A percentile compares a stretch with the other conserved stretches of the same genome.
Conservation (phyloP, 192 early-diverging fungal species). For the Dissophora ornata region DNA sequence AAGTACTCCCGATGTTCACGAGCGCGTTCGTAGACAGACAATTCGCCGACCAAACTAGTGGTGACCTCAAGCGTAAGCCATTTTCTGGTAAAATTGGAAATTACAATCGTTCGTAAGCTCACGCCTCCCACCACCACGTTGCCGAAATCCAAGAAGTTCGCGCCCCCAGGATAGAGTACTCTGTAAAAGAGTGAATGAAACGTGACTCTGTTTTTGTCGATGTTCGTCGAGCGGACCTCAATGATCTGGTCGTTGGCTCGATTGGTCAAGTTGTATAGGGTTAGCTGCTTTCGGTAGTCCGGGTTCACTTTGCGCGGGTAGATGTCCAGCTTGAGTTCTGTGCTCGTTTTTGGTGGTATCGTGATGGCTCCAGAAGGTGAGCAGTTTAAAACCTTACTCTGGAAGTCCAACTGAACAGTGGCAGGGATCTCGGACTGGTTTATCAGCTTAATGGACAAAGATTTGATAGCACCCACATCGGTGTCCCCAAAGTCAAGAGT, state of each 20-base stretch:
- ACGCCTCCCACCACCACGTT: constrained; percentile 85
- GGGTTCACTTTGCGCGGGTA: constrained; percentile 98
- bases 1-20: constrained; percentile 30
- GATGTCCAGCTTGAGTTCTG: constrained; percentile 89
- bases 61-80: constrained; percentile 59
- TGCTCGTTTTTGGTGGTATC: constrained; percentile 82
- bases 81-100: constrained; percentile 84
- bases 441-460: constrained; percentile 79
- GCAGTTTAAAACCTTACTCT: constrained; percentile 94
- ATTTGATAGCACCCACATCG: constrained; percentile 93
- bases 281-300: constrained; percentile 96
- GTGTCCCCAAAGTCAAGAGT: constrained; percentile 95
- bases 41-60: constrained; percentile 56
- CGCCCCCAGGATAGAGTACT: constrained; percentile 83
- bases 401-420: constrained; percentile 84
- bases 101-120: constrained; percentile 78
- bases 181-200: constrained; percentile 97
- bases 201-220: constrained; percentile 96
- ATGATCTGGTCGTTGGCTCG: constrained; percentile 90
- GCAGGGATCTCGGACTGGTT: constrained; percentile 91
- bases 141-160: constrained; percentile 97
- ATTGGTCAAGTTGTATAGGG: constrained; percentile 91
- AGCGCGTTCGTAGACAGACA: constrained; percentile 53
- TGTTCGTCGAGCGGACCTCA: constrained; percentile 92
- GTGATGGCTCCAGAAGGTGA: constrained; percentile 70